Evolutionary conservation across 371 early-diverging fungal species (phyloP).

Genomic region (Nematocida sp.): DNA sequence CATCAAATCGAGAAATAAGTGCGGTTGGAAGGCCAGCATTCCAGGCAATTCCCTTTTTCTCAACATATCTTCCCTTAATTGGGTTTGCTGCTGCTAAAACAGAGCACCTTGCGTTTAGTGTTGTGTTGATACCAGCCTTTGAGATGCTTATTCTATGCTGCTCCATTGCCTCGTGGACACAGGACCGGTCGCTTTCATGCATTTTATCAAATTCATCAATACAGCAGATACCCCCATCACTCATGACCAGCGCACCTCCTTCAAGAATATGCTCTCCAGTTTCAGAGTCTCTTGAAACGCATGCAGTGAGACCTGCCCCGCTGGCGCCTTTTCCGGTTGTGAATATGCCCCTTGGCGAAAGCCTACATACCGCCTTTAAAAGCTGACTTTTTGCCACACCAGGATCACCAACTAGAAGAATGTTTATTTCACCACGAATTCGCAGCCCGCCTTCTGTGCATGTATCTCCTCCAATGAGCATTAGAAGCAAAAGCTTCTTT

Average conservation of each 20-base stretch:
- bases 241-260: slow-evolving; percentile 77
- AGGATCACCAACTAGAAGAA: slow-evolving; percentile 79
- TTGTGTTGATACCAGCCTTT: slow-evolving; percentile 98
- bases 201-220: slow-evolving; percentile 81
- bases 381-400: slow-evolving; percentile 81
- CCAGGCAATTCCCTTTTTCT: slow-evolving; percentile 78
- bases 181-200: slow-evolving; percentile 87
- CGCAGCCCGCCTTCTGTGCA: slow-evolving; percentile 85
- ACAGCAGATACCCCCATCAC: slow-evolving; percentile 76
- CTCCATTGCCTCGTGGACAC: slow-evolving; percentile 99
- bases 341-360: slow-evolving; percentile 67
- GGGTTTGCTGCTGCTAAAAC: slow-evolving; percentile 96
- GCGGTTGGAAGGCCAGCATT: slow-evolving; percentile 93
- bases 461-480: slow-evolving; percentile 90
- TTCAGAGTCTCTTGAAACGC: slow-evolving; percentile 75
- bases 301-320: slow-evolving; percentile 75
- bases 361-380: slow-evolving; percentile 69
- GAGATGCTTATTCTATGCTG: slow-evolving; percentile 97
- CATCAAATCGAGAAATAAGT: slow-evolving; percentile 89
- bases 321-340: slow-evolving; percentile 78
- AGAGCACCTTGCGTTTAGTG: slow-evolving; percentile 93
- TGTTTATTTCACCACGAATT: slow-evolving; percentile 76
- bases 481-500: slow-evolving; percentile 89
- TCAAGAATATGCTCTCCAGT: slow-evolving; percentile 75
- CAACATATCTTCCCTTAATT: slow-evolving; percentile 86